Conservation (phyloP, 495 filamentous ascomycete genomes). For the Hypoxylon cercidicola region DNA sequence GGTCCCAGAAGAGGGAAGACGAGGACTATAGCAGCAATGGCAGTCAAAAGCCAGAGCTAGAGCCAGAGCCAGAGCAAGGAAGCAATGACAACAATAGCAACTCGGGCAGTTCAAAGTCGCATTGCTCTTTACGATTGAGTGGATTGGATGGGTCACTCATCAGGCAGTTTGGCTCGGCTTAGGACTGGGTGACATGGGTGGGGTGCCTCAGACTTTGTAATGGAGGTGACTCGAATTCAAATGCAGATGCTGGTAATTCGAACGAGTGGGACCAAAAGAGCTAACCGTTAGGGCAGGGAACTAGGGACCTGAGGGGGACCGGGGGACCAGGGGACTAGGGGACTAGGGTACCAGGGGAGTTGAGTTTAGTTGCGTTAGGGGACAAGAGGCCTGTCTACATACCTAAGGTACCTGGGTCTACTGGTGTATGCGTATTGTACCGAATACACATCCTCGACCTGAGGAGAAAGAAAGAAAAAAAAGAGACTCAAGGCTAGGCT, state of each 20-base stretch:
- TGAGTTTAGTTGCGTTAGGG: too few relatives aligned
- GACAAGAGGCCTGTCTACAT: too few relatives aligned
- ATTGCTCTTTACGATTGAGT: slow-evolving; percentile 34
- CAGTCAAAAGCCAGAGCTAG: slow-evolving; percentile 18
- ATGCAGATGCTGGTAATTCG: slow-evolving; percentile 40
- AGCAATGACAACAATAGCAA: slow-evolving; percentile 37
- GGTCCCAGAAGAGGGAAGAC: too few relatives aligned
- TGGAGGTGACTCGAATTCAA: slow-evolving; percentile 26
- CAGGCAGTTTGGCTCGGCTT: slow-evolving; percentile 46
- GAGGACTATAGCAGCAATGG: background rate
- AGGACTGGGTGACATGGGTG: slow-evolving; percentile 40
- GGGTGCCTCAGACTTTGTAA: slow-evolving; percentile 40
- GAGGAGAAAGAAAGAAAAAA: too few relatives aligned
- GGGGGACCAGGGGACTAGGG: too few relatives aligned
- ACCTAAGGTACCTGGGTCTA: slow-evolving; percentile 3
- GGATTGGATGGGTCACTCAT: slow-evolving; percentile 40
- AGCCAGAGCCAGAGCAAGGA: slow-evolving; percentile 14
- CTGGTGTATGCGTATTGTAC: slow-evolving; percentile 10
- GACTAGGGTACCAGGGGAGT: too few relatives aligned
- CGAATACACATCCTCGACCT: too few relatives aligned
- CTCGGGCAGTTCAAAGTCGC: slow-evolving; percentile 41
- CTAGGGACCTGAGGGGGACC: too few relatives aligned
- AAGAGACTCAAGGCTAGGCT: slow-evolving; percentile 19
- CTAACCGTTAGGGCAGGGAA: too few relatives aligned
- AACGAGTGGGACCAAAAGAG: slow-evolving; percentile 14